Evolutionary conservation across 164 flowering plant genomes (phyloP), one percentile per base, ranked within the genome.

Genomic region (Protea cynaroides): DNA sequence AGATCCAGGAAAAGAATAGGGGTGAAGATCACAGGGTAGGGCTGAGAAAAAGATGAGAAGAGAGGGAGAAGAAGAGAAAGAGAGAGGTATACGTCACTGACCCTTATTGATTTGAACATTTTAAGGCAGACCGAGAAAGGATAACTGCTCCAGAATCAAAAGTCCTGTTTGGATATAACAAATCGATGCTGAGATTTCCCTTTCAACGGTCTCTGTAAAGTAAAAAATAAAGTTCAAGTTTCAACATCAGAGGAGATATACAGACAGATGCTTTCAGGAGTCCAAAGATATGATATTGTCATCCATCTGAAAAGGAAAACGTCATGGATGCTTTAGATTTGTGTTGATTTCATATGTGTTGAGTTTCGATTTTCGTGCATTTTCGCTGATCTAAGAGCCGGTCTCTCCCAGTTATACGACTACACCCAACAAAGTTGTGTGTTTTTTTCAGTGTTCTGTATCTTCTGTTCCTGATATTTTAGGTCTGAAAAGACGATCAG

Each of bases 21-120:
- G n/a, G n/a, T n/a, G n/a, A n/a, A n/a, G n/a, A n/a, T n/a, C n/a
- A n/a, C n/a, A n/a, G n/a, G n/a, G n/a, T n/a, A n/a, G n/a, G n/a
- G n/a, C n/a, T n/a, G n/a, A n/a, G n/a, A n/a, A n/a, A n/a, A n/a
- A n/a, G n/a, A n/a, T n/a, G n/a, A n/a, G n/a, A n/a, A n/a, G n/a
- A n/a, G n/a, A n/a, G n/a, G n/a, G n/a, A n/a, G n/a, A n/a, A n/a
- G n/a, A n/a, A n/a, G n/a, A n/a, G n/a, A n/a, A n/a, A n/a, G n/a
- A n/a, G n/a, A n/a, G n/a, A n/a, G n/a, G n/a, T n/a, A n/a, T n/a
- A n/a, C n/a, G n/a, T n/a, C n/a, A n/a, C n/a, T n/a, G n/a, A n/a
- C n/a, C n/a, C n/a, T n/a, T n/a, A n/a, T n/a, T n/a, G 86, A 78
- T 73, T 79, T 86, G 71, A 73, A 78, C 94, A 88, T 86, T 59